Conservation (phyloP, 805 yeast species). For the Sugiyamaella qingdaonensis region DNA sequence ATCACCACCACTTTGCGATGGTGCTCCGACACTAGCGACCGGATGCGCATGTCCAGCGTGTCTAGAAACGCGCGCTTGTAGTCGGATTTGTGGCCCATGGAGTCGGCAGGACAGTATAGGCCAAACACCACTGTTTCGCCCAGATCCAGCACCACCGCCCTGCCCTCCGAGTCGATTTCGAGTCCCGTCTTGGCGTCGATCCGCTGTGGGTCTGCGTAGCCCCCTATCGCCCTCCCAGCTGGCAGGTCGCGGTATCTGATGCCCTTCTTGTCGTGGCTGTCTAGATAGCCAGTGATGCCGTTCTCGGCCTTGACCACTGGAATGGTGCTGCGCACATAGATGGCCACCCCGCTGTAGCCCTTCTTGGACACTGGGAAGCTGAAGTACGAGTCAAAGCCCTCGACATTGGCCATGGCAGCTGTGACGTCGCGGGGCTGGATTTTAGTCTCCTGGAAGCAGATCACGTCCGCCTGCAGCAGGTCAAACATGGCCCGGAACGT, state of each 20-base stretch:
- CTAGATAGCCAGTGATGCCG: conserved; percentile 74
- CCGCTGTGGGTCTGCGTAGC: conserved; percentile 51
- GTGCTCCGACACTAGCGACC: conserved; percentile 42
- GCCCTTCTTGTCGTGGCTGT: conserved; percentile 18
- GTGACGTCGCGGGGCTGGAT: conserved; percentile 49
- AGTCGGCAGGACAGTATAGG: conserved; percentile 88
- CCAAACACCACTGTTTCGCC: conserved; percentile 44
- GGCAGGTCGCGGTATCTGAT: conserved; percentile 28
- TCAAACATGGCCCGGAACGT: conserved; percentile 43
- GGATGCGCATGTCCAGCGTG: conserved; percentile 57
- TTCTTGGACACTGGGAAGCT: conserved; percentile 62
- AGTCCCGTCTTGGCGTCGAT: conserved; percentile 38
- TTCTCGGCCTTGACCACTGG: conserved; percentile 76
- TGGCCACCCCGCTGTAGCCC: conserved; percentile 92
- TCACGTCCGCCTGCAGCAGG: conserved; percentile 61
- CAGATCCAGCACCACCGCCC: conserved; percentile 73
- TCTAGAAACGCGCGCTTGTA: conserved; percentile 56
- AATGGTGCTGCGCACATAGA: conserved; percentile 56
- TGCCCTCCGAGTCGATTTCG: conserved; percentile 74
- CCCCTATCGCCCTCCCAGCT: conserved; percentile 52
- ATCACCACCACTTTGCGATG: conserved; percentile 72
- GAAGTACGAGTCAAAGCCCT: conserved; percentile 60
- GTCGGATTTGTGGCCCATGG: conserved; percentile 50
- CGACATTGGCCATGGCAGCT: conserved; percentile 46
- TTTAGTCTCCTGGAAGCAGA: conserved; percentile 87